Evolutionary conservation across 140 eudicot genomes (phyloP).

Genomic region (Ambrosia hybrid): DNA sequence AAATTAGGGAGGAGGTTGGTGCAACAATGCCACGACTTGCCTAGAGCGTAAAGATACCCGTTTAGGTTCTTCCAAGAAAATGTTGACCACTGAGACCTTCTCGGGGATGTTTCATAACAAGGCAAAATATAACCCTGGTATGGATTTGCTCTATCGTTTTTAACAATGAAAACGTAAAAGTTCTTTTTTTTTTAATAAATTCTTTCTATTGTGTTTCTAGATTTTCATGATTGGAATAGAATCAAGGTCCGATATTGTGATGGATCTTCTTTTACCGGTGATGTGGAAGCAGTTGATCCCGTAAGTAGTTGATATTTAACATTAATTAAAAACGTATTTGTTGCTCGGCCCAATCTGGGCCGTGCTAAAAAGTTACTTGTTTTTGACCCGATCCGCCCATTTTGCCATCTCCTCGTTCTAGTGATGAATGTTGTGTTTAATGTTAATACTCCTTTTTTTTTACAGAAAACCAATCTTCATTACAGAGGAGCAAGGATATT

Average conservation of each 20-base stretch:
- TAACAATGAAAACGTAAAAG: not conserved
- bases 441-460: too few species aligned
- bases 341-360: too few species aligned
- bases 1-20: constrained; percentile 89
- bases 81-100: constrained; percentile 55
- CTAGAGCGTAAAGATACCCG: constrained; percentile 55
- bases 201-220: constrained; percentile 40
- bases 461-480: constrained; percentile 65
- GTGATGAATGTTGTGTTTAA: too few species aligned
- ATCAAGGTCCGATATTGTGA: constrained; percentile 86
- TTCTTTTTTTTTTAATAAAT: not conserved
- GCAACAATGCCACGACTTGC: constrained; percentile 74
- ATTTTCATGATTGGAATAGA: constrained; percentile 77
- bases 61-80: constrained; percentile 70
- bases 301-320: constrained; percentile 48
- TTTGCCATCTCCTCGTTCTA: too few species aligned
- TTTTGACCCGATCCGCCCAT: too few species aligned
- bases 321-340: too few species aligned
- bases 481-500: constrained; percentile 85
- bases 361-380: too few species aligned
- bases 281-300: constrained; percentile 24
- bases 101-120: constrained; percentile 73
- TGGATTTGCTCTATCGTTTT: not conserved
- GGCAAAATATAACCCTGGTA: constrained; percentile 68
- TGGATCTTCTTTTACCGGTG: constrained; percentile 90